Conservation (phyloP, 345 rosid genomes). For the Moringa oleifera region DNA sequence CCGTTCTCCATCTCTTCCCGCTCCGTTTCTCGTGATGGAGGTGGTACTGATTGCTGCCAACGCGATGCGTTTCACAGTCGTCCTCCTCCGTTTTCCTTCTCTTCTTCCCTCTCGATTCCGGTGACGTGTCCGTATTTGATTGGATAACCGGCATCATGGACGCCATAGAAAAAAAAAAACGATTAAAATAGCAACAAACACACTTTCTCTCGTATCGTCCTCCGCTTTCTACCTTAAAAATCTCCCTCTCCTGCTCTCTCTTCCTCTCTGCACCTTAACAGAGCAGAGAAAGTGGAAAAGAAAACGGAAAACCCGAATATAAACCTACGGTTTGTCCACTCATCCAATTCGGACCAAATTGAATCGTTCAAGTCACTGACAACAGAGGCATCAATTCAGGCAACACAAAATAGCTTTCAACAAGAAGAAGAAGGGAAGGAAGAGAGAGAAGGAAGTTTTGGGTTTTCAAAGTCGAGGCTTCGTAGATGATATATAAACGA, state of each 20-base stretch:
- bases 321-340: not conserved
- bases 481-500: not conserved
- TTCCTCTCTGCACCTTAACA: conserved; percentile 4
- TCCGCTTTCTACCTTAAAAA: not conserved
- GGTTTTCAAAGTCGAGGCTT: not conserved
- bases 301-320: not conserved
- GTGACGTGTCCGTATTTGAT: conserved; percentile 21
- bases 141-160: conserved; percentile 24
- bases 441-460: conserved; percentile 7
- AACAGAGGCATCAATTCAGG: no score
- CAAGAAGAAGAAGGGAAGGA: not conserved
- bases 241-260: not conserved
- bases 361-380: no score
- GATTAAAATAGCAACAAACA: not conserved
- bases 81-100: conserved; percentile 31
- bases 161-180: conserved; percentile 14
- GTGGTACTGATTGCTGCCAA: no score
- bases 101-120: conserved; percentile 42
- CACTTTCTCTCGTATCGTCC: no score
- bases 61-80: not conserved
- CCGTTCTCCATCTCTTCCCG: conserved; percentile 57
- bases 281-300: not conserved
- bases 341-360: not conserved
- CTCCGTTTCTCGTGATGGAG: conserved; percentile 11
- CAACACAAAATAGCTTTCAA: no score